Base-by-base conservation (phyloP, 1,284 basidiomycete species). In the Leucoagaricus sp. region DNA sequence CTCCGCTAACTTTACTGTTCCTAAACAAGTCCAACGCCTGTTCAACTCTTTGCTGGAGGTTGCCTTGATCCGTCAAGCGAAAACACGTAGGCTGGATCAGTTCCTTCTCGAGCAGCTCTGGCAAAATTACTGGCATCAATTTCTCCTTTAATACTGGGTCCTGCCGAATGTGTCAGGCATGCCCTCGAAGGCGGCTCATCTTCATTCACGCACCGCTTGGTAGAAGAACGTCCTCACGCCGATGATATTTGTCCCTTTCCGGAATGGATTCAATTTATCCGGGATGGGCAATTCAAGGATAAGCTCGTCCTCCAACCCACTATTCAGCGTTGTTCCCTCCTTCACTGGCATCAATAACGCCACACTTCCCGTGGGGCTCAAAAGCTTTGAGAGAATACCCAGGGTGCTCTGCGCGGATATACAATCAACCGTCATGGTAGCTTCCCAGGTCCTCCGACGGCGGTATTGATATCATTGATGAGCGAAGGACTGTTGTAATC, bases 291-390 rank as follows among this genome's bases (percentile, higher is more conserved):
- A 38, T 34, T 69, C 72, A 49, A 65, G 57, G 48, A 64, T 60
- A 63, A 80, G 67, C 10, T 73, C 61, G 31, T 66, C 65, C 1
- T 67, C 69, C 2, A 60, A 55, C 1, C 64, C 67, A 36, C 66
- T 68, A 5, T 68, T 71, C 19, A 81, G 63, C 1, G 66, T 67
- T 17, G 67, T 67, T 12, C 76, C 76, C 52, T 72, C 69, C 63
- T 82, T 83, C 51, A 81, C 67, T 0, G 82, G 82, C 26, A 81
- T 57, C n/a, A 83, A 67, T 13, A n/a, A n/a, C n/a, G n/a, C n/a
- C n/a, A n/a, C n/a, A n/a, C n/a, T n/a, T n/a, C n/a, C n/a, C n/a
- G n/a, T n/a, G n/a, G n/a, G n/a, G n/a, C n/a, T n/a, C n/a, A n/a
- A n/a, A n/a, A n/a, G n/a, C 23, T 73, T 65, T 3, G 73, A 64